Evolutionary conservation across 805 yeast genomes (phyloP).

Genomic region (Myxozyma vanderwaltii): DNA sequence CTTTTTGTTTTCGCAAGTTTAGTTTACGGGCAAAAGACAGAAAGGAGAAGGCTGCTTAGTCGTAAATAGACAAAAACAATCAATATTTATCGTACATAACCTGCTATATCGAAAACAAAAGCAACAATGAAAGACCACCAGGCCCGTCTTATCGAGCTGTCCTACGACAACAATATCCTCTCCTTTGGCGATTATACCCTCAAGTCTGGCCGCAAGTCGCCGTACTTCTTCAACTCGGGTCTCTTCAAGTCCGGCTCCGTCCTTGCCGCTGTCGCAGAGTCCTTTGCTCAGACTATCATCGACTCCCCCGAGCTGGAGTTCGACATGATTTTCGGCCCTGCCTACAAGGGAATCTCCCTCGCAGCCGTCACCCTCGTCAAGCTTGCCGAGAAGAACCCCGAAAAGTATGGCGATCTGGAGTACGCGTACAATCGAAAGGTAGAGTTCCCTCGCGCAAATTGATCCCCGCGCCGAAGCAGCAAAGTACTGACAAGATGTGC

Average conservation of each 20-base stretch:
- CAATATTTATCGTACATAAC: neutral
- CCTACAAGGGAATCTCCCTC: conserved; percentile 95
- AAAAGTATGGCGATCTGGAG: conserved; percentile 68
- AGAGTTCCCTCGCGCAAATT: too few species aligned
- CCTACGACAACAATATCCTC: conserved; percentile 78
- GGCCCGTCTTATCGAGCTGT: conserved; percentile 67
- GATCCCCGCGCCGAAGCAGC: neutral
- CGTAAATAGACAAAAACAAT: neutral
- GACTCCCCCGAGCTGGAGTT: conserved; percentile 72
- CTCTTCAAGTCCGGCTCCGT: conserved; percentile 78
- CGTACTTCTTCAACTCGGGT: conserved; percentile 95
- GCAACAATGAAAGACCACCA: conserved; percentile 33
- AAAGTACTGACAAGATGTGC: neutral
- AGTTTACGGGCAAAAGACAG: neutral
- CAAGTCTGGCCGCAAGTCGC: conserved; percentile 91
- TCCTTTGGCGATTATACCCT: conserved; percentile 86
- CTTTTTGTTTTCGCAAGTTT: neutral
- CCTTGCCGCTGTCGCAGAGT: conserved; percentile 76
- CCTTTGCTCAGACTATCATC: conserved; percentile 87
- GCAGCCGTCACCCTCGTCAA: conserved; percentile 93
- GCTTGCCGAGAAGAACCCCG: conserved; percentile 78
- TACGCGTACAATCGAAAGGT: conserved; percentile 92
- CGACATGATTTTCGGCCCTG: conserved; percentile 94
- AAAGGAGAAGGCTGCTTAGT: conserved; percentile 4
- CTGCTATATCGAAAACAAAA: neutral